Conservation (phyloP, 176 grass and related monocot species). For the Oropetium thomaeum region DNA sequence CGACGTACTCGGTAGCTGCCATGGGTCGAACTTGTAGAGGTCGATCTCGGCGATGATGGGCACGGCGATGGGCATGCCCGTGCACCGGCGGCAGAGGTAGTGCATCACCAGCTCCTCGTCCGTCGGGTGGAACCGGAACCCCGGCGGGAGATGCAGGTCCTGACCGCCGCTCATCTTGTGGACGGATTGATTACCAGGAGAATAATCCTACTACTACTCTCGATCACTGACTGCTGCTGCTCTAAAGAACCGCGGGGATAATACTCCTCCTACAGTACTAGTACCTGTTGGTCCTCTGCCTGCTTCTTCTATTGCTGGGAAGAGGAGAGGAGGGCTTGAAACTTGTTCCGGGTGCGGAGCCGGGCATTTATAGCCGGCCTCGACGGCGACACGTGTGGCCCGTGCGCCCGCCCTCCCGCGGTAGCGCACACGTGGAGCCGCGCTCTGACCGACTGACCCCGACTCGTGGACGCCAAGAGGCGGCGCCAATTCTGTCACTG, state of each 20-base stretch:
- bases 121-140: constrained; percentile 98
- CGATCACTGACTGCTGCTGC: not conserved
- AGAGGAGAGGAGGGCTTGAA: constrained; percentile 52
- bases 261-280: no score
- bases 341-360: constrained; percentile 55
- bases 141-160: constrained; percentile 73
- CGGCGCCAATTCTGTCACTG: constrained; percentile 72
- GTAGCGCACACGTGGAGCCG: constrained; percentile 34
- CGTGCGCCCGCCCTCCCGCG: not conserved
- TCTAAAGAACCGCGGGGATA: no score
- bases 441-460: constrained; percentile 33
- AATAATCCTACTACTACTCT: not conserved
- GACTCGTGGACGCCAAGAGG: constrained; percentile 44
- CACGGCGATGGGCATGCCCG: constrained; percentile 65
- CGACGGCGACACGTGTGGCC: constrained; percentile 47
- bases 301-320: constrained; percentile 7
- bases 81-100: constrained; percentile 94
- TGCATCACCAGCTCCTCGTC: constrained; percentile 92
- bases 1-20: constrained; percentile 67
- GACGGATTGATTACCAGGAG: no score
- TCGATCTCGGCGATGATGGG: constrained; percentile 94
- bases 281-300: no score
- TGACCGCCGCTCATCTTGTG: no score
- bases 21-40: constrained; percentile 94
- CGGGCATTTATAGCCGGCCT: constrained; percentile 43